Evolutionary conservation across 257 asterid species (phyloP).

Genomic region (Lantana camara): DNA sequence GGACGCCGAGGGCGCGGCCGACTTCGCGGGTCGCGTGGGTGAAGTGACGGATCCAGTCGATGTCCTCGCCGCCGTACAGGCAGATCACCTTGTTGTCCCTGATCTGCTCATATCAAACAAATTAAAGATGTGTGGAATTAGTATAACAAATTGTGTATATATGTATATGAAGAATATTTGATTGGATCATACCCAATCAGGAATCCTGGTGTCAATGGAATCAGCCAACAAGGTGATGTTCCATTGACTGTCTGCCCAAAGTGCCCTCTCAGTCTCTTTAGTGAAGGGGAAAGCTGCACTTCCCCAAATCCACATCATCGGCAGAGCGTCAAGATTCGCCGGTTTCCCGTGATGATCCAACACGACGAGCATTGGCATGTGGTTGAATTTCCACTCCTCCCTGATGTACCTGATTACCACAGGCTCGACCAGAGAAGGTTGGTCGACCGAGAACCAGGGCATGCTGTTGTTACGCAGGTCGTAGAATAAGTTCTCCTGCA

Average conservation of each 20-base stretch:
- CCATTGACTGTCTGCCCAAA: slow-evolving; percentile 76
- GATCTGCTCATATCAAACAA: slow-evolving; percentile 37
- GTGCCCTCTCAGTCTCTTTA: slow-evolving; percentile 50
- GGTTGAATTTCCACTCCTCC: slow-evolving; percentile 57
- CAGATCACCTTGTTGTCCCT: slow-evolving; percentile 63
- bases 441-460: slow-evolving; percentile 89
- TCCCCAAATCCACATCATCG: slow-evolving; percentile 98
- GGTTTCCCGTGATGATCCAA: slow-evolving; percentile 83
- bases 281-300: slow-evolving; percentile 81
- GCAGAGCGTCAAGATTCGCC: slow-evolving; percentile 65
- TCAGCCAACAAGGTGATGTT: slow-evolving; percentile 66
- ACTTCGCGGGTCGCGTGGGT: slow-evolving; percentile 44
- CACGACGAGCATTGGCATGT: slow-evolving; percentile 79
- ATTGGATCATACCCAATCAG: slow-evolving; percentile 86
- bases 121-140: no score
- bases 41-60: slow-evolving; percentile 74
- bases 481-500: slow-evolving; percentile 39
- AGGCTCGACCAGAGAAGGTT: slow-evolving; percentile 62
- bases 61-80: slow-evolving; percentile 90
- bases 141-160: no score
- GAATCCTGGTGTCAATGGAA: slow-evolving; percentile 56
- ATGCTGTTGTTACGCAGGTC: slow-evolving; percentile 47
- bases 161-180: no score
- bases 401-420: slow-evolving; percentile 60
- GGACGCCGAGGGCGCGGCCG: slow-evolving; percentile 47